A percentile compares a stretch with the other conserved stretches of the same genome.
These are phyloP conservation scores for Mallotus japonicus DNA, from an alignment of 441 rosid genomes.

Conservation along the genomic window DNA sequence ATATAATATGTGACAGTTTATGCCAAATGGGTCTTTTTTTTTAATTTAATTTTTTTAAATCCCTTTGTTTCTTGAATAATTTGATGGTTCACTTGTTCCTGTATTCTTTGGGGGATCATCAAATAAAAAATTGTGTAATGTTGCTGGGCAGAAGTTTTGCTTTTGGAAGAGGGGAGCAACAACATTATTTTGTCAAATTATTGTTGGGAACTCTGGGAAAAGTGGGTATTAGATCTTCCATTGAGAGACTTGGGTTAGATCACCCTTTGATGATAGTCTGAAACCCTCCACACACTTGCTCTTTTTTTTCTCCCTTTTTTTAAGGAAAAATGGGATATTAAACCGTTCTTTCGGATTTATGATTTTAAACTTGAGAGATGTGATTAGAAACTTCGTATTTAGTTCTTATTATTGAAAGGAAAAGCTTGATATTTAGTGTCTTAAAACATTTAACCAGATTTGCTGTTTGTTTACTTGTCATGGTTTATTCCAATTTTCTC, in stretches of 20 bases:
- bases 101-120: not conserved
- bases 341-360: constrained; percentile 5
- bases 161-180: constrained; percentile 14
- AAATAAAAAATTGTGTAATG: not conserved
- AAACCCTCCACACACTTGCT: not conserved
- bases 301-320: not conserved
- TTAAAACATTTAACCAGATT: not conserved
- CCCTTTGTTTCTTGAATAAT: not conserved
- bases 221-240: constrained; percentile 20
- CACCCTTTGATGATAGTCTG: not conserved
- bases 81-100: constrained; percentile 8
- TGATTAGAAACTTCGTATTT: not conserved
- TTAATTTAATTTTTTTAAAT: not conserved
- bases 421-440: not conserved
- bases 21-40: not conserved
- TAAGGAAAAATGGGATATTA: not conserved
- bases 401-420: not conserved
- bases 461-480: not conserved
- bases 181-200: constrained; percentile 1
- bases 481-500: not conserved
- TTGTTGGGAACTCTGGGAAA: constrained; percentile 11
- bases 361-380: constrained; percentile 1
- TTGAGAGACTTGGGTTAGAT: constrained; percentile 14
- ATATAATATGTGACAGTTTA: not conserved
- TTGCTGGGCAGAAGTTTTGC: not conserved